A percentile compares a stretch with the other conserved stretches of the same genome.
phyloP scores from a whole-genome alignment of 306 rosid genomes.

The Senna tora region DNA sequence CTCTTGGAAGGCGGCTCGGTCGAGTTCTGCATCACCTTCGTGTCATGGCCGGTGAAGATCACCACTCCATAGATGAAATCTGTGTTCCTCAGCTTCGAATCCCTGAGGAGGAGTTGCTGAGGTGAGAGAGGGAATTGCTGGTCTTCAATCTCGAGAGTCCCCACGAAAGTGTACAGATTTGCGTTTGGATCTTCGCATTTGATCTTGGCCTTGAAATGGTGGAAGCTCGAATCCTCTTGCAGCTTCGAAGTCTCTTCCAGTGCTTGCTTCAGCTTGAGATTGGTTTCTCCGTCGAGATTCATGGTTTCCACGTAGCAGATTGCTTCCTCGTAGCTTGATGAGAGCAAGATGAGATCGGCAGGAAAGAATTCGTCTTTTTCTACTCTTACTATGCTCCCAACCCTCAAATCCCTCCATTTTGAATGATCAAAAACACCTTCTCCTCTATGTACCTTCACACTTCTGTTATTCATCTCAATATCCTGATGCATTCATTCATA shows the following conservation, averaged over 20 bases:
- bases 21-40: slow-evolving; percentile 93
- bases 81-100: slow-evolving; percentile 85
- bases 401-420: slow-evolving; percentile 81
- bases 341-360: slow-evolving; percentile 84
- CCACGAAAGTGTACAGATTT: slow-evolving; percentile 78
- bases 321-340: slow-evolving; percentile 87
- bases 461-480: slow-evolving; percentile 86
- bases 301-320: slow-evolving; percentile 91
- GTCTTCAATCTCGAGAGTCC: slow-evolving; percentile 61
- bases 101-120: slow-evolving; percentile 89
- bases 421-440: slow-evolving; percentile 58
- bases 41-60: slow-evolving; percentile 82
- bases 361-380: slow-evolving; percentile 88
- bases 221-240: slow-evolving; percentile 61
- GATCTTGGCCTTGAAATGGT: slow-evolving; percentile 69
- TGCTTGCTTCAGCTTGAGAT: slow-evolving; percentile 78
- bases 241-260: slow-evolving; percentile 67
- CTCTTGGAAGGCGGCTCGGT: slow-evolving; percentile 93
- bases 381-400: slow-evolving; percentile 82
- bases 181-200: slow-evolving; percentile 97
- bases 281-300: slow-evolving; percentile 93
- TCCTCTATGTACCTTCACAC: slow-evolving; percentile 60
- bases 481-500: slow-evolving; percentile 52
- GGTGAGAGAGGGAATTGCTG: slow-evolving; percentile 75
- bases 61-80: slow-evolving; percentile 83